Evolutionary conservation across 2,329 filamentous ascomycete species (phyloP).

Genomic region (Arthroderma uncinatum): DNA sequence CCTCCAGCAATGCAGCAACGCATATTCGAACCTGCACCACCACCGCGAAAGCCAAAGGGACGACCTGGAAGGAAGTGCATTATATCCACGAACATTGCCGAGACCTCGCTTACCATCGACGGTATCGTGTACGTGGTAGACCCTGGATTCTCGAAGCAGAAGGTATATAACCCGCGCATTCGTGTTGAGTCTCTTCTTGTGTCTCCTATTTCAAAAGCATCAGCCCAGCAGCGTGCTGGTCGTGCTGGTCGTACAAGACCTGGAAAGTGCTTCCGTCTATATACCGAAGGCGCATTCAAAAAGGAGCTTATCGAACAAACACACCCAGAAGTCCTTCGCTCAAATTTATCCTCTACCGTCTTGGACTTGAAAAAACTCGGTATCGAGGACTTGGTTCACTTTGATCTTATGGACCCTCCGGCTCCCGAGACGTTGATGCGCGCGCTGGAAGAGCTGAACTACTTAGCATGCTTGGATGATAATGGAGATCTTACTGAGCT

Average conservation of each 20-base stretch:
- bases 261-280: slow-evolving; percentile 95
- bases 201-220: slow-evolving; percentile 94
- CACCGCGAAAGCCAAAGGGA: slow-evolving; percentile 60
- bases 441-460: slow-evolving; percentile 93
- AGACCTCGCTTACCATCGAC: slow-evolving; percentile 94
- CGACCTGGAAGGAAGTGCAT: slow-evolving; percentile 88
- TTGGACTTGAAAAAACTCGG: slow-evolving; percentile 95
- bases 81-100: slow-evolving; percentile 93
- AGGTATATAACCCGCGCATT: slow-evolving; percentile 95
- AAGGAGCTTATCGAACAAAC: slow-evolving; percentile 96
- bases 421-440: slow-evolving; percentile 98
- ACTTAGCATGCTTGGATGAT: slow-evolving; percentile 89
- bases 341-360: slow-evolving; percentile 89
- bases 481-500: slow-evolving; percentile 84
- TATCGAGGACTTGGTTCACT: slow-evolving; percentile 90
- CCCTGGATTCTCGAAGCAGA: slow-evolving; percentile 97
- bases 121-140: slow-evolving; percentile 99
- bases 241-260: slow-evolving; percentile 97
- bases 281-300: slow-evolving; percentile 93
- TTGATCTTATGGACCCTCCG: slow-evolving; percentile 96
- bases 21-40: slow-evolving; percentile 85
- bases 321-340: slow-evolving; percentile 88
- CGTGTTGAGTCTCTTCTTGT: slow-evolving; percentile 95
- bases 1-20: slow-evolving; percentile 87
- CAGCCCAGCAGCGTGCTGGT: slow-evolving; percentile 92